A percentile compares a stretch with the other conserved stretches of the same genome.
Evolutionary conservation across 2,329 filamentous ascomycete species (phyloP).

Genomic region (Colletotrichum somersetense): DNA sequence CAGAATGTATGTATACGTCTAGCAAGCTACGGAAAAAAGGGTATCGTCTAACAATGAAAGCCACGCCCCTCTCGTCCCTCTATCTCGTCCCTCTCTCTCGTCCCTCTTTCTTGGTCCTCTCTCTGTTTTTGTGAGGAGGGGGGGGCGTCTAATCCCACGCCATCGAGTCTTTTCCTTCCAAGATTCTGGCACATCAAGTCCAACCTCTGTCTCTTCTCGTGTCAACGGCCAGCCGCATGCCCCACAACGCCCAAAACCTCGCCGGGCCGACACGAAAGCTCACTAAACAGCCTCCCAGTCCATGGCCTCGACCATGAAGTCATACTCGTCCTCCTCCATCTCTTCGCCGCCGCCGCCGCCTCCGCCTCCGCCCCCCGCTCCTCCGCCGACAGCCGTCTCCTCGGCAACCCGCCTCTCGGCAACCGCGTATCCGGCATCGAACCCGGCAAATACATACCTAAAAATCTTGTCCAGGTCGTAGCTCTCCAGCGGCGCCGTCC

Average conservation of each 20-base stretch:
- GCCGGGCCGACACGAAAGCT: neutral
- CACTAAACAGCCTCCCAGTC: slow-evolving; percentile 62
- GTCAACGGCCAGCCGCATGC: neutral
- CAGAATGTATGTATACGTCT: neutral
- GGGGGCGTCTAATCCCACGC: neutral
- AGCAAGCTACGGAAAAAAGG: slow-evolving; percentile 1
- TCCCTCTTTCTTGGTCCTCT: neutral
- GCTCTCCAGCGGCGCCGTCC: slow-evolving; percentile 62
- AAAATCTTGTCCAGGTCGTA: slow-evolving; percentile 74
- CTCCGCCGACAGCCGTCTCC: slow-evolving; percentile 10
- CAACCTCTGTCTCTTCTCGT: neutral
- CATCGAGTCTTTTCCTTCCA: neutral
- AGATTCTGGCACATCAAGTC: no score
- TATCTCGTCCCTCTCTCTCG: neutral
- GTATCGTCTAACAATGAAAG: slow-evolving; percentile 37
- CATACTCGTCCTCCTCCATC: slow-evolving; percentile 60
- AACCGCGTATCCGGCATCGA: slow-evolving; percentile 69
- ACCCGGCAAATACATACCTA: slow-evolving; percentile 65
- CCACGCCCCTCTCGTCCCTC: no score
- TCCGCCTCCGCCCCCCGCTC: neutral
- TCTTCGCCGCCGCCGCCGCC: slow-evolving; percentile 36
- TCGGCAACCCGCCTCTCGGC: slow-evolving; percentile 60
- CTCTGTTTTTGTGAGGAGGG: no score
- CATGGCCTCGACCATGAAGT: slow-evolving; percentile 71
- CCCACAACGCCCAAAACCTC: neutral